Evolutionary conservation across 108 stramenopile species (phyloP), one percentile per base, ranked within the genome.

Genomic region (Cyclotella sp.): DNA sequence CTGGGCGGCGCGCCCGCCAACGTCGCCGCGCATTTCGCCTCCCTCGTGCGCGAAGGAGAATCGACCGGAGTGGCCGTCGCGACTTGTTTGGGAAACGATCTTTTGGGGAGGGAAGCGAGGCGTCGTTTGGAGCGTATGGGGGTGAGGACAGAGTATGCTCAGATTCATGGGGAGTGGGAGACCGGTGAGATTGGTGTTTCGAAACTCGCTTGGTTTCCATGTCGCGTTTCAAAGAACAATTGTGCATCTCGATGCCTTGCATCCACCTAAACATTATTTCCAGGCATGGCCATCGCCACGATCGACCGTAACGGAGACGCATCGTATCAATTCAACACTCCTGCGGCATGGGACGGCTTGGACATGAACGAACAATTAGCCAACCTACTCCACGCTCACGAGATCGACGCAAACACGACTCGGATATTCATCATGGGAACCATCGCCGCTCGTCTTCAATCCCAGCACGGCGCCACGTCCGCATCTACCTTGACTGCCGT

Each of bases 321-420:
- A 13, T 64, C 79, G 7, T 78, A 82, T 68, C 64, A 77, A 66
- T 81, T 85, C 61, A 77, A 68, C 15, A 82, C 76, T 29, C 84
- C 84, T 6, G 75, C 84, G 14, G 84, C 84, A 27, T 85, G 80
- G 80, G 84, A 85, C 62, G 76, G 80, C 0, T 39, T 85, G 52
- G 14, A 43, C 18, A 19, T 75, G 51, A 47, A 62, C n/a, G 40
- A 79, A 15, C 21, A 40, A 12, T 53, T 74, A 65, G 47, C 46
- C 19, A 28, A 45, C 12, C 46, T 75, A 46, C 42, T 69, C 18
- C 27, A 42, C 30, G 44, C 47, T 40, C 57, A 65, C 9, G 39
- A 68, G 0, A 42, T 26, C 46, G 40, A 64, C 52, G 26, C 59
- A n/a, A 9, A 34, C 19, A 16, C 58, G 12, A 47, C 46, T 0